A percentile compares a stretch with the other conserved stretches of the same genome.
Conservation (phyloP, 2,329 filamentous ascomycete species). For the Pyricularia grisea region DNA sequence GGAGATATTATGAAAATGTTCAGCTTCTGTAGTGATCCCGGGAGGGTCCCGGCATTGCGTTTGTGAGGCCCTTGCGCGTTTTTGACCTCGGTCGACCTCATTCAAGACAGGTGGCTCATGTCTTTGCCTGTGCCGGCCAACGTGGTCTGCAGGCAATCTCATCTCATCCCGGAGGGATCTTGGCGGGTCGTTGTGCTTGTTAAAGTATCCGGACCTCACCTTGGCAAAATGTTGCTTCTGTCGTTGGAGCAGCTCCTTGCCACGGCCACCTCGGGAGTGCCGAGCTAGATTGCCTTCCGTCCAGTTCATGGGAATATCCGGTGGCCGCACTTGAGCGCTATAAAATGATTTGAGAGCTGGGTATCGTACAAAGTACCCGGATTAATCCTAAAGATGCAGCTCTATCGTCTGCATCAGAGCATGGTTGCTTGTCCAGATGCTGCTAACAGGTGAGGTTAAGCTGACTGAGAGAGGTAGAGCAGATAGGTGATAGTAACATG, state of each 20-base stretch:
- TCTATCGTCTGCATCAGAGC: not conserved
- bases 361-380: not conserved
- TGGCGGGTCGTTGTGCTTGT: constrained; percentile 11
- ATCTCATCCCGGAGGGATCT: not conserved
- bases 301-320: constrained; percentile 32
- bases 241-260: constrained; percentile 23
- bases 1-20: not conserved
- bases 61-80: constrained; percentile 1
- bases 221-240: constrained; percentile 39
- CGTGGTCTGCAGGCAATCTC: not conserved
- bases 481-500: not conserved
- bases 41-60: not conserved
- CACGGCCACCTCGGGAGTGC: constrained; percentile 24
- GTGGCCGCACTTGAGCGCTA: not conserved
- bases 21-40: not conserved
- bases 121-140: not conserved
- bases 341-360: not conserved
- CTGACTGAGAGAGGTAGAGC: not conserved
- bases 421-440: not conserved
- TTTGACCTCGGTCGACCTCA: not conserved
- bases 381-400: not conserved
- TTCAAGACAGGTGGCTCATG: not conserved
- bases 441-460: not conserved
- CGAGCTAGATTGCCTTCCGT: constrained; percentile 36
- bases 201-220: constrained; percentile 23